Base-by-base conservation (phyloP, 1,284 basidiomycete genomes). In the Boletellus deceptivus region DNA sequence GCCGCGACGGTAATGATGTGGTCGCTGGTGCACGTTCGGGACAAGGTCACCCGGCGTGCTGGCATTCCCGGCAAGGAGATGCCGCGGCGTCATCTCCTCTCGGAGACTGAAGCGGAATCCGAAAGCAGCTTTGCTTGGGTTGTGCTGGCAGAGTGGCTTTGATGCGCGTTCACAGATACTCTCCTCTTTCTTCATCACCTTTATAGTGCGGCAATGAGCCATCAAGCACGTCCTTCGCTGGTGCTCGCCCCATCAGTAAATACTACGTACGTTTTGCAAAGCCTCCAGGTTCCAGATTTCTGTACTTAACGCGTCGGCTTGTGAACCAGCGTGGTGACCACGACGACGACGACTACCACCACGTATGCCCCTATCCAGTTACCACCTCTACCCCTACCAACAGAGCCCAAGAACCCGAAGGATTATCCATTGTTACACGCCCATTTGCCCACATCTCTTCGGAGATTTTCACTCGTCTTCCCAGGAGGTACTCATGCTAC, bases 321-420 rank as follows among this genome's bases (percentile, higher is more conserved):
- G 49, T 61, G 56, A 25, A 52, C 35, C 64, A 93, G 90, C 58
- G 89, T 89, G 68, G 87, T 85, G 66, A 93, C 84, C 55, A 93
- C 85, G 45, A 93, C 86, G 18, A 93, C 83, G 7, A 93, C 88
- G 6, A 91, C 88, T 2, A 91, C 89, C 2, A 83, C 89, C 2
- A 83, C 84, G 18, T 90, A 91, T 71, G 85, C 87, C 53, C 90
- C 90, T 33, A 89, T 92, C 57, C 83, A 81, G 44, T 68, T 91
- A 16, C 89, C 86, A 24, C 71, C 83, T 35, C 71, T 89, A 4
- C 88, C 86, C 14, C 72, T 79, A 4, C 87, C 84, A 13, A 70
- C 77, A 8, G 79, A 83, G 14, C 86, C 86, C n/a, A 84, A 84
- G 59, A 86, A 91, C 64, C 76, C 83, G 6, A 90, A 91, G 70